Evolutionary conservation across 371 early-diverging fungal genomes (phyloP).

Genomic region (Saksenaea vasiformis): DNA sequence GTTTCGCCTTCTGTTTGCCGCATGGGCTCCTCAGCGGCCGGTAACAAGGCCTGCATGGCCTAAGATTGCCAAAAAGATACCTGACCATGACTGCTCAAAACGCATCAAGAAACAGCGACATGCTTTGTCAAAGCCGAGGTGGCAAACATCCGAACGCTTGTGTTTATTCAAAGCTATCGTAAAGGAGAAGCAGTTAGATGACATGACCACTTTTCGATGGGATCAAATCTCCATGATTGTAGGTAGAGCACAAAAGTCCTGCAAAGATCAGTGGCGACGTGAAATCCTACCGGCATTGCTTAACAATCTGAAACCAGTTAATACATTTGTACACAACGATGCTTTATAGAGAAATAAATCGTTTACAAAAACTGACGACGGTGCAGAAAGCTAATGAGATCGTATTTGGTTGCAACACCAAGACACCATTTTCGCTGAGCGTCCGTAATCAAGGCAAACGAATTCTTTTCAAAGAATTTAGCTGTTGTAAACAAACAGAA

Average conservation of each 20-base stretch:
- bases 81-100: neutral
- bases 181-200: slow-evolving; percentile 21
- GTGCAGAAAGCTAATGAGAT: slow-evolving; percentile 70
- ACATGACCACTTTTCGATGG: slow-evolving; percentile 26
- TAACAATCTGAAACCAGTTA: neutral
- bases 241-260: slow-evolving; percentile 19
- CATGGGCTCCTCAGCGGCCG: neutral
- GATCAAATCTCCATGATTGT: slow-evolving; percentile 21
- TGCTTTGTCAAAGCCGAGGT: slow-evolving; percentile 18
- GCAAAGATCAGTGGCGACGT: slow-evolving; percentile 35
- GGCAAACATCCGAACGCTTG: slow-evolving; percentile 19
- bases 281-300: slow-evolving; percentile 12
- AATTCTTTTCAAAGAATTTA: slow-evolving; percentile 75
- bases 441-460: slow-evolving; percentile 85
- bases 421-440: slow-evolving; percentile 79
- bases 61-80: neutral
- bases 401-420: slow-evolving; percentile 83
- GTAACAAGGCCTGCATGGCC: neutral
- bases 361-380: slow-evolving; percentile 47
- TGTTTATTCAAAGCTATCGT: slow-evolving; percentile 20
- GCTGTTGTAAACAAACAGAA: slow-evolving; percentile 37
- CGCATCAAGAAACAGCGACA: neutral
- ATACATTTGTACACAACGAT: neutral
- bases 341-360: neutral
- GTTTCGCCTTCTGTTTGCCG: neutral